These are phyloP conservation scores for Wickerhamomyces alni DNA, from an alignment of 805 yeast genomes.

Conservation along the genomic window DNA sequence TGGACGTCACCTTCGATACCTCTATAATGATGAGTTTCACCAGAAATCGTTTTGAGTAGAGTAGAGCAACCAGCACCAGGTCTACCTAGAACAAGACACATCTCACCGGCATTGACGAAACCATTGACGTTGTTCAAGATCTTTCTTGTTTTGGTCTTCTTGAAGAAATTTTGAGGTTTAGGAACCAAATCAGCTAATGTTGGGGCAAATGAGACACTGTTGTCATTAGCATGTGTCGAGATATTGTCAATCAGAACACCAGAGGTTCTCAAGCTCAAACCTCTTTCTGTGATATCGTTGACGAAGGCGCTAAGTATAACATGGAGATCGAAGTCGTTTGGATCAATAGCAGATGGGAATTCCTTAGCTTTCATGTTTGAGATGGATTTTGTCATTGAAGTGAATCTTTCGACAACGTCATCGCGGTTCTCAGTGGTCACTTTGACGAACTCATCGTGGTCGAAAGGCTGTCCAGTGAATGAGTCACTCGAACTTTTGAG, in stretches of 20 bases:
- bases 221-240: constrained; percentile 1
- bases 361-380: not conserved
- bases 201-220: constrained; percentile 1
- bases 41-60: constrained; percentile 57
- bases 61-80: constrained; percentile 84
- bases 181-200: constrained; percentile 1
- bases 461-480: too few species aligned
- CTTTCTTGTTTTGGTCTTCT: constrained; percentile 1
- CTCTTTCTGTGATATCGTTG: constrained; percentile 34
- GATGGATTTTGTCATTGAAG: not conserved
- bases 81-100: constrained; percentile 63
- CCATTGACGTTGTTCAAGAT: constrained; percentile 11
- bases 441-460: too few species aligned
- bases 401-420: not conserved
- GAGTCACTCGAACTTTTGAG: too few species aligned
- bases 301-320: constrained; percentile 33
- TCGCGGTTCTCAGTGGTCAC: too few species aligned
- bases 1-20: constrained; percentile 45
- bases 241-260: constrained; percentile 27
- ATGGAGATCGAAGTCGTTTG: constrained; percentile 34
- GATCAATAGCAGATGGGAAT: constrained; percentile 1
- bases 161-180: not conserved
- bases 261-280: constrained; percentile 34
- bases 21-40: constrained; percentile 35
- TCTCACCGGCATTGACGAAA: constrained; percentile 55